Base-by-base conservation (phyloP, 768 basidiomycete species). In the Boletus barrowsii region DNA sequence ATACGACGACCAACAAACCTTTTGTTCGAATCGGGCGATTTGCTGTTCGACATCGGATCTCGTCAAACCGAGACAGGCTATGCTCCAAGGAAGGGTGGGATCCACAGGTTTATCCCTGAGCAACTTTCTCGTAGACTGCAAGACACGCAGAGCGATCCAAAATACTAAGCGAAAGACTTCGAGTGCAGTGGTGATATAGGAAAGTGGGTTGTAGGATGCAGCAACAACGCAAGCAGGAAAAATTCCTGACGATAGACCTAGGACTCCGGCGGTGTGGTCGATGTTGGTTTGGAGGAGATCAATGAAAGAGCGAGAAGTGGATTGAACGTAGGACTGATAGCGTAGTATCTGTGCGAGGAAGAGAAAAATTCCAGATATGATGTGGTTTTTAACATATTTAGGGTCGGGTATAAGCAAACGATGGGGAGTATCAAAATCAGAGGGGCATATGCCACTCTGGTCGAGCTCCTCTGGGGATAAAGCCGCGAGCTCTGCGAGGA, bases 181-280 rank as follows among this genome's bases (percentile, higher is more conserved):
- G 14, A 79, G 72, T 8, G 80, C 69, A 48, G 67, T 71, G 5
- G 68, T 67, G 42, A 83, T 73, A 57, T 76, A 82, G 1, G 72
- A 65, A 22, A 77, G 64, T 30, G 68, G 59, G 24, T 67, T 71
- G 10, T 57, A 46, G 0, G 83, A 81, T 2, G 77, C 71, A 42
- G 74, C 77, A 5, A 78, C 77, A 15, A 82, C 77, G 51, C 78
- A 78, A 9, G 83, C 81, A 17, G 78, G 70, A 41, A 84, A 68
- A 50, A 83, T 75, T 29, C 82, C 83, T 43, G 80, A 82, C n/a
- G 81, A 83, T 64, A 82, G 79, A 5, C 78, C 82, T 8, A 82
- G 63, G 46, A 82, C 60, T 13, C 79, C 79, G 20, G 71, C 37
- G 3, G 53, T 57, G 42, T 76, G 61, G 14, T 68, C 53, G 36